phyloP scores from a whole-genome alignment of 2,329 filamentous ascomycete genomes.

The Fusarium sp. region DNA sequence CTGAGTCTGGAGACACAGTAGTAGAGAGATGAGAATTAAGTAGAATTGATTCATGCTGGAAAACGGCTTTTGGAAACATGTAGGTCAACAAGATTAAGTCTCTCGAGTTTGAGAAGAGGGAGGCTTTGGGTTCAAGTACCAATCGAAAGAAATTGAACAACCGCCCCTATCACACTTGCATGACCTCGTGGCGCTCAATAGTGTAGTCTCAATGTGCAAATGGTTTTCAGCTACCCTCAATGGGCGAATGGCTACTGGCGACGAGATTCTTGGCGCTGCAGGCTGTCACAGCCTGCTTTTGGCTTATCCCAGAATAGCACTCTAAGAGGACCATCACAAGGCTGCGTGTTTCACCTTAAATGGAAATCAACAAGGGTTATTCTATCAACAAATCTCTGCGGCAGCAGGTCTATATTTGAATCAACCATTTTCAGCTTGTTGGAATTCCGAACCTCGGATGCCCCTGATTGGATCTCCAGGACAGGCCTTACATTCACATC shows the following conservation, averaged over 20 bases:
- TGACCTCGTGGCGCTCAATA: neutral
- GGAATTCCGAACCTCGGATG: too few species aligned
- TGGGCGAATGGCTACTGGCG: neutral
- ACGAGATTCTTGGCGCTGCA: neutral
- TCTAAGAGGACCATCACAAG: neutral
- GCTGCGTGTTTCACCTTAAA: neutral
- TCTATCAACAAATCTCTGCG: too few species aligned
- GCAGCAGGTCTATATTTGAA: too few species aligned
- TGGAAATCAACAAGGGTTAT: too few species aligned
- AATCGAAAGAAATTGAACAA: too few species aligned
- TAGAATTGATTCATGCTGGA: accelerated
- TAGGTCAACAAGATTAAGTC: neutral
- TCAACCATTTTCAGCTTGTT: too few species aligned
- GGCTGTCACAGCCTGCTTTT: neutral
- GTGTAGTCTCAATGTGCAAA: neutral
- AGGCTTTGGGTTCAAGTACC: too few species aligned
- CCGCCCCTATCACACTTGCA: neutral
- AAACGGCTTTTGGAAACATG: neutral
- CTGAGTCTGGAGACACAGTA: accelerated
- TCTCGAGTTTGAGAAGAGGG: neutral
- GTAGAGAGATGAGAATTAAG: accelerated
- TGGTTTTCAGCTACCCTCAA: neutral
- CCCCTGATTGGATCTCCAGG: too few species aligned
- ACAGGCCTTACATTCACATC: too few species aligned
- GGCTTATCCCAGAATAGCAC: neutral